Percentiles rank a stretch among this genome's conserved stretches.
These are phyloP conservation scores for Flaveria floridana DNA, from an alignment of 140 eudicot genomes.

Conservation along the genomic window DNA sequence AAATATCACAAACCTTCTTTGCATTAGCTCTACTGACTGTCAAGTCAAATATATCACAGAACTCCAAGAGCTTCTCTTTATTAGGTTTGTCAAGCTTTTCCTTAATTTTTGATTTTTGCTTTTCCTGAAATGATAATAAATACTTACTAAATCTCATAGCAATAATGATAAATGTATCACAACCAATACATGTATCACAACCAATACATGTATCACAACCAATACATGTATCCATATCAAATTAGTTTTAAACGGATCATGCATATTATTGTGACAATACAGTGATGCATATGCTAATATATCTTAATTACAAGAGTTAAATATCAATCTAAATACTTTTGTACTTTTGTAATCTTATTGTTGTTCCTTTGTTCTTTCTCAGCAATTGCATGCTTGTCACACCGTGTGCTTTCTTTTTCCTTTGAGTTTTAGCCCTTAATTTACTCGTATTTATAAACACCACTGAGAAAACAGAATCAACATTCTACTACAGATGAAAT, in stretches of 20 bases:
- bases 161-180: background rate
- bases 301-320: slow-evolving; percentile 4
- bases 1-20: slow-evolving; percentile 59
- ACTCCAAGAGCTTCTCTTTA: slow-evolving; percentile 79
- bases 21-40: slow-evolving; percentile 55
- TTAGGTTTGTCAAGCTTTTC: slow-evolving; percentile 80
- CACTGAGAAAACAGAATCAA: slow-evolving; percentile 7
- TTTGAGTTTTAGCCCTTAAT: background rate
- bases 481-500: background rate
- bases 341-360: background rate
- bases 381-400: slow-evolving; percentile 15
- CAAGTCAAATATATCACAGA: slow-evolving; percentile 86
- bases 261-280: background rate
- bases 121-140: slow-evolving; percentile 57
- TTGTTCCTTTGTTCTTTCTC: background rate
- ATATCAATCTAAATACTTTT: background rate
- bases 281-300: background rate
- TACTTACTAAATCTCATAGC: slow-evolving; percentile 11
- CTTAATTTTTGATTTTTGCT: slow-evolving; percentile 70
- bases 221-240: background rate
- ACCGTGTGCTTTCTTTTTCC: background rate
- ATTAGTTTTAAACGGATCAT: background rate
- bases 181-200: background rate
- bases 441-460: background rate
- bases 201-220: background rate